A percentile compares a stretch with the other conserved stretches of the same genome.
These are phyloP conservation scores for Elasticomyces elasticus DNA, from an alignment of 495 filamentous ascomycete species.

Conservation along the genomic window DNA sequence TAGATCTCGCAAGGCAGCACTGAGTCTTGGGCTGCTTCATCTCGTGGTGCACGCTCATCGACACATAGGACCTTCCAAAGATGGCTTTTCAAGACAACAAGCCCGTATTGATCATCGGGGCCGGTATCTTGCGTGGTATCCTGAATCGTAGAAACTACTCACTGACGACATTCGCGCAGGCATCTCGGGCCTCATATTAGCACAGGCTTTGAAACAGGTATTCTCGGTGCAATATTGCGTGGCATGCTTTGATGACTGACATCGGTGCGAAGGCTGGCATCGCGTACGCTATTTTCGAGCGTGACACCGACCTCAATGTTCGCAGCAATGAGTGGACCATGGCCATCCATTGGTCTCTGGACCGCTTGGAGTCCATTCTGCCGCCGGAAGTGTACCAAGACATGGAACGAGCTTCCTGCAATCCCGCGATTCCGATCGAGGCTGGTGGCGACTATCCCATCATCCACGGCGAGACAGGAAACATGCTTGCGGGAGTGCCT, in stretches of 20 bases:
- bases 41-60: no score
- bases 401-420: conserved; percentile 3
- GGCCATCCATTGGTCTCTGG: conserved; percentile 14
- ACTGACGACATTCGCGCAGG: background rate
- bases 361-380: conserved; percentile 4
- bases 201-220: background rate
- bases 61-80: no score
- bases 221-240: background rate
- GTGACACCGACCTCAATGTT: background rate
- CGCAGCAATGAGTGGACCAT: conserved; percentile 14
- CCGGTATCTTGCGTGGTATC: conserved; percentile 4
- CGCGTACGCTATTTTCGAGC: conserved; percentile 6
- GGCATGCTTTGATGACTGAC: background rate
- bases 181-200: background rate
- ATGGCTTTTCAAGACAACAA: conserved; percentile 3
- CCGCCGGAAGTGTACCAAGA: conserved; percentile 3
- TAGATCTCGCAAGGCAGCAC: no score
- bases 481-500: conserved; percentile 4
- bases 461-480: conserved; percentile 5
- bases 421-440: conserved; percentile 1
- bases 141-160: background rate
- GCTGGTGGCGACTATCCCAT: conserved; percentile 3
- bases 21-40: no score
- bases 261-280: conserved; percentile 1
- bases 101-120: conserved; percentile 11